Evolutionary conservation across 805 yeast species (phyloP).

Genomic region (Candida andamanensis): DNA sequence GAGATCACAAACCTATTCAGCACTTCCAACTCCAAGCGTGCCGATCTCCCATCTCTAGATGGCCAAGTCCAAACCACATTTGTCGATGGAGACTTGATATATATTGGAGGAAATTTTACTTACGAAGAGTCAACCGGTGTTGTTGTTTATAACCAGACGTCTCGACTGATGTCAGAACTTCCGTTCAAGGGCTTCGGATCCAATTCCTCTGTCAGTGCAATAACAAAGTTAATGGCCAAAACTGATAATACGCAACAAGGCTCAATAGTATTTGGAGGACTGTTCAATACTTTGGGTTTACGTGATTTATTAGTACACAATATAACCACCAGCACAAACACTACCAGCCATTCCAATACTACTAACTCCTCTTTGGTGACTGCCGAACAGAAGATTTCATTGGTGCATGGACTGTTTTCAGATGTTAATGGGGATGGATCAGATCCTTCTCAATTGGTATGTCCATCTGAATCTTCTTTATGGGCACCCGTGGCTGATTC

Average conservation of each 20-base stretch:
- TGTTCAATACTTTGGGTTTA: slow-evolving; percentile 59
- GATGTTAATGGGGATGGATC: slow-evolving; percentile 37
- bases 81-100: slow-evolving; percentile 46
- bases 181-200: slow-evolving; percentile 76
- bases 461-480: slow-evolving; percentile 45
- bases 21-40: slow-evolving; percentile 8
- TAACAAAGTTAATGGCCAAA: slow-evolving; percentile 41
- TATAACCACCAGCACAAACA: slow-evolving; percentile 21
- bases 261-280: slow-evolving; percentile 74
- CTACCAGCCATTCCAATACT: slow-evolving; percentile 18
- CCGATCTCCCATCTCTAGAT: slow-evolving; percentile 13
- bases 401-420: slow-evolving; percentile 50
- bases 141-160: slow-evolving; percentile 53
- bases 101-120: slow-evolving; percentile 76
- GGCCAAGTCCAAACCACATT: slow-evolving; percentile 32
- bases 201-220: slow-evolving; percentile 56
- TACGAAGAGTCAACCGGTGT: slow-evolving; percentile 53
- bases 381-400: slow-evolving; percentile 58
- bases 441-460: slow-evolving; percentile 38
- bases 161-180: slow-evolving; percentile 38
- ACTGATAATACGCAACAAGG: slow-evolving; percentile 29
- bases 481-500: slow-evolving; percentile 51
- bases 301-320: slow-evolving; percentile 36
- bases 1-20: slow-evolving; percentile 19
- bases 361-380: slow-evolving; percentile 40